These are phyloP conservation scores for Pseudognaphalium luteoalbum DNA, from an alignment of 129 eudicot genomes.

Conservation along the genomic window DNA sequence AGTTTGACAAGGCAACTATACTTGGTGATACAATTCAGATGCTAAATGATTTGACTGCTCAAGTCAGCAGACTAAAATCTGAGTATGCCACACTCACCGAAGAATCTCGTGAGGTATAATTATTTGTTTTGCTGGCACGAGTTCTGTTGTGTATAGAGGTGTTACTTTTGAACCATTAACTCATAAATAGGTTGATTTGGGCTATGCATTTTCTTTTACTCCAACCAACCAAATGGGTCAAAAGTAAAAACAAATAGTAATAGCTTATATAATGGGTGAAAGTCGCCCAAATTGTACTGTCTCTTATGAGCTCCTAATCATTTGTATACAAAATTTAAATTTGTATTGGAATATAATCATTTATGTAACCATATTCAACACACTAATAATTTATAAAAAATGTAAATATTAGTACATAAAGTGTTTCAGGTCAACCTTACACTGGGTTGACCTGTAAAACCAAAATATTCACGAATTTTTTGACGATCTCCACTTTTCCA, in stretches of 20 bases:
- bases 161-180: background rate
- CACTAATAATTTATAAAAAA: background rate
- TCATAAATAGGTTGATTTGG: background rate
- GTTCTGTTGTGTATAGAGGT: background rate
- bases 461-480: background rate
- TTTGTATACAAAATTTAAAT: no score
- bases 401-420: background rate
- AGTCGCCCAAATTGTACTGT: no score
- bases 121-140: background rate
- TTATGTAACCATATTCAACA: background rate
- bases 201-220: background rate
- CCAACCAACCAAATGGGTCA: background rate
- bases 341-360: background rate
- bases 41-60: conserved; percentile 82
- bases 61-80: conserved; percentile 71
- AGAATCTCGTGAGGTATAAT: conserved; percentile 84
- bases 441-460: background rate
- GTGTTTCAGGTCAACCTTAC: background rate
- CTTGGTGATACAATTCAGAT: conserved; percentile 79
- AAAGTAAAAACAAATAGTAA: no score
- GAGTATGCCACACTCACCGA: conserved; percentile 74
- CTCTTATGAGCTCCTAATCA: no score
- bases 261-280: no score
- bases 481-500: conserved; percentile 6
- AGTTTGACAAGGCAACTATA: conserved; percentile 91